Evolutionary conservation across 805 yeast genomes (phyloP), one percentile per base, ranked within the genome.

Genomic region (Candida takata): DNA sequence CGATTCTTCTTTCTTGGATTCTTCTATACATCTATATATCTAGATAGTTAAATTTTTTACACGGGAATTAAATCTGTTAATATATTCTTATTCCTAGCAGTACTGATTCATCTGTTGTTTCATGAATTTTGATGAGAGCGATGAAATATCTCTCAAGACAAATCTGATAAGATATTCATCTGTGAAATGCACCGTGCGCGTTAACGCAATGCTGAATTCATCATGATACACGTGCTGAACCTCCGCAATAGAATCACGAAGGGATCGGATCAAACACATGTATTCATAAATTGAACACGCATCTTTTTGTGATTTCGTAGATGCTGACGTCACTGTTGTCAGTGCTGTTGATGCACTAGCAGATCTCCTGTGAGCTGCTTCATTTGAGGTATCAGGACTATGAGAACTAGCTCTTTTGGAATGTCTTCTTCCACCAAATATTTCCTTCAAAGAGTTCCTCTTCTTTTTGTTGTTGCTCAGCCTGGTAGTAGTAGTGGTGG

Each of bases 161-260:
- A 44, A 44, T 5, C 31, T 36, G 20, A 44, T 14, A 12, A 44
- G 42, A 16, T 39, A 42, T 7, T 43, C 27, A 26, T 44, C 43
- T 29, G 35, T 34, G 21, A 44, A 44, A 10, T 18, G 12, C 3
- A 41, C 17, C n/a, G 38, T 30, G 18, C 32, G 40, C 4, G 30
- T 31, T 18, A 44, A 18, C 13, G 39, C 31, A n/a, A 33, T 38
- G 24, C 27, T 24, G 10, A 15, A 13, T 6, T 20, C 32, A 14
- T 33, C 14, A 3, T 40, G 34, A 29, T 36, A 33, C 12, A 27
- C 27, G 15, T 30, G 35, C n/a, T 15, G 21, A 6, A 35, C 36
- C 6, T 27, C 24, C 24, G 24, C 37, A 11, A 36, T 26, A 2
- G 38, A 33, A 3, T 9, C 8, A 24, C 16, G 13, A 4, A 44